These are phyloP conservation scores for Fragilaria crotonensis DNA, from an alignment of 108 stramenopile genomes.

Conservation along the genomic window DNA sequence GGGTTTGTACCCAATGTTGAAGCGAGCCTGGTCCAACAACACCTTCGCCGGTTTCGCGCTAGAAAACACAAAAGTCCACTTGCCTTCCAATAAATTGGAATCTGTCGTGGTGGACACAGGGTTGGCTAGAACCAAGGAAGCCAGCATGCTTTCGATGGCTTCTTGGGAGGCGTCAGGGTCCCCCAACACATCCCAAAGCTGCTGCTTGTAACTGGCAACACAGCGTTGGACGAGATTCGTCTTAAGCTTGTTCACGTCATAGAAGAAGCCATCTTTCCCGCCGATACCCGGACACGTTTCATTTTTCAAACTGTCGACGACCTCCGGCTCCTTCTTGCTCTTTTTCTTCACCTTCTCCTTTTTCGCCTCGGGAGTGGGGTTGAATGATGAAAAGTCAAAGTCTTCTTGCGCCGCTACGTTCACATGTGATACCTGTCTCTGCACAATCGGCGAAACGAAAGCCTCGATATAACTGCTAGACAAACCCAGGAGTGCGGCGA, in stretches of 20 bases:
- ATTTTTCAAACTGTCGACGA: too few species aligned
- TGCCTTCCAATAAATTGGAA: slow-evolving; percentile 56
- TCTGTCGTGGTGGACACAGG: slow-evolving; percentile 63
- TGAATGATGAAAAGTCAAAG: too few species aligned
- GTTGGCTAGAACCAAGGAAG: slow-evolving; percentile 50
- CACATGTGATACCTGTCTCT: too few species aligned
- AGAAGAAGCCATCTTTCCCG: slow-evolving; percentile 37
- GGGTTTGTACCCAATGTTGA: slow-evolving; percentile 11
- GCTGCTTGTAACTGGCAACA: slow-evolving; percentile 38
- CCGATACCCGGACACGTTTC: slow-evolving; percentile 58
- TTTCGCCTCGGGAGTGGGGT: too few species aligned
- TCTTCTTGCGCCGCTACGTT: too few species aligned
- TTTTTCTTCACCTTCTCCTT: too few species aligned
- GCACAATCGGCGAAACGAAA: too few species aligned
- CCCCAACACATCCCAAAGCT: slow-evolving; percentile 34
- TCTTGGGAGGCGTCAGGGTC: not conserved
- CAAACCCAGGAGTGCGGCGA: too few species aligned
- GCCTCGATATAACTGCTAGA: too few species aligned
- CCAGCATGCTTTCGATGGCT: slow-evolving; percentile 43
- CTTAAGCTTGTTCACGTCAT: slow-evolving; percentile 51
- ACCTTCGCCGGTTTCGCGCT: slow-evolving; percentile 31
- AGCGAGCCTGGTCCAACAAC: slow-evolving; percentile 37
- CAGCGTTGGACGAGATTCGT: slow-evolving; percentile 58
- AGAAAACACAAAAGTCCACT: slow-evolving; percentile 51
- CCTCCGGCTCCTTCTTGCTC: too few species aligned